phyloP scores from a whole-genome alignment of 768 basidiomycete genomes.

The Leccinum arenicola region DNA sequence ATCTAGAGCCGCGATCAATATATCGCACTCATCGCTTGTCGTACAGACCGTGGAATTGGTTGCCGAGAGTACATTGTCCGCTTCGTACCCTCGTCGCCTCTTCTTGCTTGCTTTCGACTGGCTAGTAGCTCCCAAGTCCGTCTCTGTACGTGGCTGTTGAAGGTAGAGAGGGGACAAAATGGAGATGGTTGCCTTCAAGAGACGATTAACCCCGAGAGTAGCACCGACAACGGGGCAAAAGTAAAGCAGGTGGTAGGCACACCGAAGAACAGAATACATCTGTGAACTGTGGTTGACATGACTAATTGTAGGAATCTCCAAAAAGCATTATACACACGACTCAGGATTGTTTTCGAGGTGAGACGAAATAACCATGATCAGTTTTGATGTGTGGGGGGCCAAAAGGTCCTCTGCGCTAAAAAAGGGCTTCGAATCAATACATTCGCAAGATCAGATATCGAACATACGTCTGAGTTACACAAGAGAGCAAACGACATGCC shows the following conservation, averaged over 20 bases:
- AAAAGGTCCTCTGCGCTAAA: slow-evolving; percentile 53
- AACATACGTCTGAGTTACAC: slow-evolving; percentile 49
- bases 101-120: slow-evolving; percentile 62
- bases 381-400: slow-evolving; percentile 49
- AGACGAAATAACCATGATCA: slow-evolving; percentile 52
- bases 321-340: slow-evolving; percentile 37
- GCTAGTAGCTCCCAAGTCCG: slow-evolving; percentile 17
- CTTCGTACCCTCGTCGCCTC: slow-evolving; percentile 67
- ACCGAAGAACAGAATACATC: slow-evolving; percentile 43
- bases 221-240: slow-evolving; percentile 47
- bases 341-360: slow-evolving; percentile 58
- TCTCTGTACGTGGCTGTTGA: slow-evolving; percentile 32
- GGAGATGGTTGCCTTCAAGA: slow-evolving; percentile 53
- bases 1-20: slow-evolving; percentile 52
- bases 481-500: slow-evolving; percentile 50
- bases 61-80: slow-evolving; percentile 65
- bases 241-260: slow-evolving; percentile 42
- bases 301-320: slow-evolving; percentile 1
- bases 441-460: neutral
- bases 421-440: neutral
- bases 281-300: slow-evolving; percentile 29
- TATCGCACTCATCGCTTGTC: slow-evolving; percentile 48
- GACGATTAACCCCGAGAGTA: slow-evolving; percentile 46
- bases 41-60: slow-evolving; percentile 47
- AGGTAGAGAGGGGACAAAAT: slow-evolving; percentile 48